Evolutionary conservation across 768 basidiomycete genomes (phyloP).

Genomic region (Floccularia luteovirens): DNA sequence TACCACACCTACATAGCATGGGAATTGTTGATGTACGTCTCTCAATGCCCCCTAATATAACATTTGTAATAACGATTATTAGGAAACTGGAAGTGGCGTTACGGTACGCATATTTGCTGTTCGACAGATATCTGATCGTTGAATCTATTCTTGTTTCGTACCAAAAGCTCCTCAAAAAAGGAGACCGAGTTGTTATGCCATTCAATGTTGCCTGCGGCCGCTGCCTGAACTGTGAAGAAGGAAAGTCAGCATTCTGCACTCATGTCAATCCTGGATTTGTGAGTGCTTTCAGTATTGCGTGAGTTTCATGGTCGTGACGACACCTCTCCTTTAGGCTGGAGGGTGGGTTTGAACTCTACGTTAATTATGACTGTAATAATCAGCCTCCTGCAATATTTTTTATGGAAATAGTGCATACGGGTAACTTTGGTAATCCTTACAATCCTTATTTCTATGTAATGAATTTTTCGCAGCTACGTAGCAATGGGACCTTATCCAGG

Average conservation of each 20-base stretch:
- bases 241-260: constrained; percentile 47
- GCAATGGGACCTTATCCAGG: constrained; percentile 51
- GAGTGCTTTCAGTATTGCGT: constrained; percentile 13
- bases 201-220: constrained; percentile 55
- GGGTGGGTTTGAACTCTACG: constrained; percentile 21
- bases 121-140: neutral
- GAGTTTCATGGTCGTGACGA: neutral
- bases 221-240: constrained; percentile 48
- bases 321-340: constrained; percentile 26
- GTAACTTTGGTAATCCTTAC: constrained; percentile 16
- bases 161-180: constrained; percentile 38
- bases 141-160: constrained; percentile 1
- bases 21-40: constrained; percentile 38
- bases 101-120: constrained; percentile 18
- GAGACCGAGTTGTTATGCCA: constrained; percentile 54
- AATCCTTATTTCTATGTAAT: neutral
- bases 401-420: constrained; percentile 31
- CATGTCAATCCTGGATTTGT: constrained; percentile 52
- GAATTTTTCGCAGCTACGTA: constrained; percentile 31
- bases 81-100: constrained; percentile 39
- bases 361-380: neutral
- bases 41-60: neutral
- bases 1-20: constrained; percentile 21
- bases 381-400: neutral
- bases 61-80: constrained; percentile 1